phyloP scores from a whole-genome alignment of 1,284 basidiomycete genomes.

The Cystobasidium pallidum region DNA sequence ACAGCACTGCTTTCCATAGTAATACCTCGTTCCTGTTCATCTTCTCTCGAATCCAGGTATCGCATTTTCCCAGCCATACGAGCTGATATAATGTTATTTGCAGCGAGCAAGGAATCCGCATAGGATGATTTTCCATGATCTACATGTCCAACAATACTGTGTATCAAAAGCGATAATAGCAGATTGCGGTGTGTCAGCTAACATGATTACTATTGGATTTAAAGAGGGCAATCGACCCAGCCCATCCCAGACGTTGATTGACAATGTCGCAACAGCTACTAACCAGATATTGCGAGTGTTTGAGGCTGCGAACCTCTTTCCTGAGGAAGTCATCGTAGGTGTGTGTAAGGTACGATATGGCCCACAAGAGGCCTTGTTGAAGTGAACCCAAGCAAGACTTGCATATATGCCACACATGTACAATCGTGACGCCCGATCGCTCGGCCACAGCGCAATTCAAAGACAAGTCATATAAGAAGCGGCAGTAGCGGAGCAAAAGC shows the following conservation, averaged over 20 bases:
- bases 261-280: background rate
- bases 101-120: slow-evolving; percentile 91
- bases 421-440: too few relatives aligned
- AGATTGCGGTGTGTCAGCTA: slow-evolving; percentile 24
- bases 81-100: slow-evolving; percentile 95
- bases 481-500: background rate
- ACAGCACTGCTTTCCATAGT: slow-evolving; percentile 98
- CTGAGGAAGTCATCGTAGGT: slow-evolving; percentile 20
- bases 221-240: slow-evolving; percentile 16
- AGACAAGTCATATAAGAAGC: slow-evolving; percentile 1
- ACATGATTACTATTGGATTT: background rate
- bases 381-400: too few relatives aligned
- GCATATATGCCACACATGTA: too few relatives aligned
- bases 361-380: too few relatives aligned
- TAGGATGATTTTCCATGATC: slow-evolving; percentile 62
- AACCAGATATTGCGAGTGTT: slow-evolving; percentile 44
- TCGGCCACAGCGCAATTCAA: background rate
- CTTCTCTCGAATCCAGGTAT: slow-evolving; percentile 93
- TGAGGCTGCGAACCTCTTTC: slow-evolving; percentile 34
- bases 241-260: too few relatives aligned
- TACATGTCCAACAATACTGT: slow-evolving; percentile 47
- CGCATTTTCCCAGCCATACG: slow-evolving; percentile 95
- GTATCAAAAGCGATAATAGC: too few relatives aligned
- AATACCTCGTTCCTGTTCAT: slow-evolving; percentile 96
- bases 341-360: too few relatives aligned